Evolutionary conservation across 371 early-diverging fungal species (phyloP).

Genomic region (Syncephalastrum racemosum): DNA sequence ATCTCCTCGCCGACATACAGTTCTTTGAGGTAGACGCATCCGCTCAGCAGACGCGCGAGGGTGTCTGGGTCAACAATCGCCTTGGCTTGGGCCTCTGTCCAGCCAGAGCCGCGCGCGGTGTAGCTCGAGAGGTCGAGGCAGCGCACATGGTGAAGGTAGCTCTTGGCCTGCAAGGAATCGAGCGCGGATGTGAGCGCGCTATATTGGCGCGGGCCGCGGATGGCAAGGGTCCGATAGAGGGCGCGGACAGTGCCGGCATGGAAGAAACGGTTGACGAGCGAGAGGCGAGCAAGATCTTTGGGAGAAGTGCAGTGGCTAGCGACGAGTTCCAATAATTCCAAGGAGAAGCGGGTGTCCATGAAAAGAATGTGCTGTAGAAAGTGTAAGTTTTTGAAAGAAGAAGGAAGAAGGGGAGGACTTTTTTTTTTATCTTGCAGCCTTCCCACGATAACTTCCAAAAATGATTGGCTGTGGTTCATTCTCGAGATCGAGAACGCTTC

Average conservation of each 20-base stretch:
- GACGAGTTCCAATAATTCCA: slow-evolving; percentile 31
- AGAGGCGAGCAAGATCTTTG: slow-evolving; percentile 20
- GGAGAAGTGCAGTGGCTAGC: slow-evolving; percentile 13
- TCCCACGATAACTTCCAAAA: neutral
- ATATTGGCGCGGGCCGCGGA: slow-evolving; percentile 31
- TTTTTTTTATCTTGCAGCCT: slow-evolving; percentile 4
- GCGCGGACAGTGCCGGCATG: slow-evolving; percentile 18
- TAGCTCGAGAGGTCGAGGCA: slow-evolving; percentile 38
- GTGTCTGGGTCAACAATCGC: slow-evolving; percentile 23
- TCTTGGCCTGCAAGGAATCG: slow-evolving; percentile 6
- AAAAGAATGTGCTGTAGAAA: neutral
- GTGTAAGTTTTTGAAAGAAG: slow-evolving; percentile 12
- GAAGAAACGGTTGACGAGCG: slow-evolving; percentile 17
- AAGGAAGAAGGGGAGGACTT: slow-evolving; percentile 3
- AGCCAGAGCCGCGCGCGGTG: slow-evolving; percentile 37
- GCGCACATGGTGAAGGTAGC: slow-evolving; percentile 18
- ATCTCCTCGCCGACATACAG: slow-evolving; percentile 37
- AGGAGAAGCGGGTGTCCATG: slow-evolving; percentile 25
- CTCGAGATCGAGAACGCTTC: slow-evolving; percentile 6
- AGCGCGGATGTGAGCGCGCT: slow-evolving; percentile 10
- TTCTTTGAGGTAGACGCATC: slow-evolving; percentile 26
- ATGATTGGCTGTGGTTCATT: slow-evolving; percentile 12
- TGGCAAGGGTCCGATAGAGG: slow-evolving; percentile 29
- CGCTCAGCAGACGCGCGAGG: slow-evolving; percentile 23
- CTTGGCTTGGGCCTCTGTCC: slow-evolving; percentile 33